Evolutionary conservation across 1,139 yeast genomes (phyloP).

Genomic region (Taiozyma sp.): DNA sequence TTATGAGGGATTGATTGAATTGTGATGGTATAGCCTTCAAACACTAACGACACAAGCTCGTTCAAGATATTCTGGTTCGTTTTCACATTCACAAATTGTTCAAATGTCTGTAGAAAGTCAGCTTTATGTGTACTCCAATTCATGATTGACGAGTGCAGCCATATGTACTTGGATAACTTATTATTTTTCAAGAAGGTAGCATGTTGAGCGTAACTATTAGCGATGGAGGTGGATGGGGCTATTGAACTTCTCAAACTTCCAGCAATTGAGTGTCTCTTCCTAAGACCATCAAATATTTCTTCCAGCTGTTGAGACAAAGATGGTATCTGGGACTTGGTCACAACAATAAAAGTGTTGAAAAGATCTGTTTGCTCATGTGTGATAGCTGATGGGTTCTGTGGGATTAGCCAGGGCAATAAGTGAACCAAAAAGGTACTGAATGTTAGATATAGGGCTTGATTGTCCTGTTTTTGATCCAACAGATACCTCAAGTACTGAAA

Average conservation of each 20-base stretch:
- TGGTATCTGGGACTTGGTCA: conserved; percentile 4
- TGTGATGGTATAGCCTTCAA: conserved; percentile 20
- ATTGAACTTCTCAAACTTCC: conserved; percentile 8
- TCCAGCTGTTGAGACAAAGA: conserved; percentile 13
- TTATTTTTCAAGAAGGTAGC: conserved; percentile 18
- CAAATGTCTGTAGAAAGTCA: conserved; percentile 16
- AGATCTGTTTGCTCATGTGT: conserved; percentile 14
- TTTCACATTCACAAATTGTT: conserved; percentile 22
- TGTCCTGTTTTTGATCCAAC: conserved; percentile 2
- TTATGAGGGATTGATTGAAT: conserved; percentile 8
- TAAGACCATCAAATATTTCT: conserved; percentile 6
- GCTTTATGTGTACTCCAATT: conserved; percentile 17
- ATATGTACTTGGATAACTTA: conserved; percentile 19
- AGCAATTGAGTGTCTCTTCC: conserved; percentile 6
- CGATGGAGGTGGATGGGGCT: neutral
- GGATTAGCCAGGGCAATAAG: conserved; percentile 7
- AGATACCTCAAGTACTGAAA: conserved; percentile 10
- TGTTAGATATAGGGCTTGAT: conserved; percentile 1
- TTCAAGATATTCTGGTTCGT: conserved; percentile 21
- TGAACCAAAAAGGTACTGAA: conserved; percentile 9
- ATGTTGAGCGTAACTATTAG: conserved; percentile 6
- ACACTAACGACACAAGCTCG: conserved; percentile 19
- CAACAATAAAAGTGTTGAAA: conserved; percentile 7
- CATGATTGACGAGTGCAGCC: conserved; percentile 19
- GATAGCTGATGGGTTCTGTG: conserved; percentile 1